These are phyloP conservation scores for Chlamydomonas asymmetrica DNA, from an alignment of 139 green algal species.

Conservation along the genomic window DNA sequence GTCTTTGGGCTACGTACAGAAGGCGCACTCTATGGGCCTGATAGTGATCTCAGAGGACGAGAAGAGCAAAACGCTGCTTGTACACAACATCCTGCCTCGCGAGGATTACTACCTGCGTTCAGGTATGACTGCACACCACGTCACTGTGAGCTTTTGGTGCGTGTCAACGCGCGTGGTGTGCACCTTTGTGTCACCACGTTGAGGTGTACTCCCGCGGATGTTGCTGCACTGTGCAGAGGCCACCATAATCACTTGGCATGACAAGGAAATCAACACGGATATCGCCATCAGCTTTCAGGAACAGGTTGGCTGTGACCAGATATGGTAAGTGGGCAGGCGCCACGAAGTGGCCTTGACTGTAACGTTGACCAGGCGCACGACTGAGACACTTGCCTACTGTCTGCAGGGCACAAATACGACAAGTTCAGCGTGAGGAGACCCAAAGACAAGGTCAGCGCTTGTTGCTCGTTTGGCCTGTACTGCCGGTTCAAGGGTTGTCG, in stretches of 20 bases:
- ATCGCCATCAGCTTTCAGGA: slow-evolving; percentile 97
- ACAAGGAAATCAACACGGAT: slow-evolving; percentile 86
- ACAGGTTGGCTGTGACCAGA: slow-evolving; percentile 77
- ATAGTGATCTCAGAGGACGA: slow-evolving; percentile 90
- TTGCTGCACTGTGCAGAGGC: slow-evolving; percentile 72
- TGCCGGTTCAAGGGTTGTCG: no score
- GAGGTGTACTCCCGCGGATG: no score
- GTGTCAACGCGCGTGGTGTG: no score
- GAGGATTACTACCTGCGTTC: slow-evolving; percentile 88
- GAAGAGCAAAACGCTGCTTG: slow-evolving; percentile 75
- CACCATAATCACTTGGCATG: slow-evolving; percentile 98
- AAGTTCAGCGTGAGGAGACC: slow-evolving; percentile 54
- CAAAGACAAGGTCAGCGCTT: slow-evolving; percentile 27
- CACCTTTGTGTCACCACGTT: no score
- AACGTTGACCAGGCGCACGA: no score
- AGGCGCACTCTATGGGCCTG: slow-evolving; percentile 75
- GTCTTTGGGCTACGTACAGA: slow-evolving; percentile 45
- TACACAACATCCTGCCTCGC: slow-evolving; percentile 82
- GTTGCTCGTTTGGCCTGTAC: background rate
- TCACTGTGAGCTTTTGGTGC: slow-evolving; percentile 15
- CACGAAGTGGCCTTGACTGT: no score
- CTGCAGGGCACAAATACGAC: slow-evolving; percentile 67
- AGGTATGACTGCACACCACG: no score
- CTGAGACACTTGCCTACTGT: background rate
- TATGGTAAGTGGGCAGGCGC: slow-evolving; percentile 70